A percentile compares a stretch with the other conserved stretches of the same genome.
Evolutionary conservation across 345 rosid genomes (phyloP).

Genomic region (Garcia nutans): DNA sequence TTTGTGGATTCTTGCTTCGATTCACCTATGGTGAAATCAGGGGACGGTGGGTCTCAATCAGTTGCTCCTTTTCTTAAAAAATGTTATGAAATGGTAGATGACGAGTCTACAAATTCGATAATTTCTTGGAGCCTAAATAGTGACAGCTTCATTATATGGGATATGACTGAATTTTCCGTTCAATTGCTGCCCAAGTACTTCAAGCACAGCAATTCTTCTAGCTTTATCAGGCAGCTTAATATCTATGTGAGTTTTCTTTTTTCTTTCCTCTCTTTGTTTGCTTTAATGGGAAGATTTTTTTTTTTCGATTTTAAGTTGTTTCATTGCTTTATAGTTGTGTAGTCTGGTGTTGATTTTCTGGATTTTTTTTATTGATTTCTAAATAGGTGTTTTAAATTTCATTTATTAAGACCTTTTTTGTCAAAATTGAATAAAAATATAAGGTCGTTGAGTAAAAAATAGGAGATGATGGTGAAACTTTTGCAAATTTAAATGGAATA

Average conservation of each 20-base stretch:
- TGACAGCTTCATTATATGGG: constrained; percentile 62
- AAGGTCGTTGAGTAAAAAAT: background rate
- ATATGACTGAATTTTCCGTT: constrained; percentile 58
- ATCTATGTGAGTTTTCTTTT: constrained; percentile 57
- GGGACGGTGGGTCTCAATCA: constrained; percentile 40
- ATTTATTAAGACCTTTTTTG: background rate
- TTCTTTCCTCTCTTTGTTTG: constrained; percentile 8
- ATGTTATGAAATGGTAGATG: constrained; percentile 90
- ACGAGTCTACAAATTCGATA: constrained; percentile 53
- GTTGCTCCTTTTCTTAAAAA: constrained; percentile 75
- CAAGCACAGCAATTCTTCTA: constrained; percentile 76
- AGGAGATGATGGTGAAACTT: background rate
- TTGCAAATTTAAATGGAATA: background rate
- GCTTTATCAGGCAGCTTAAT: constrained; percentile 87
- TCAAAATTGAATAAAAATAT: background rate
- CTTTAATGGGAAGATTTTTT: background rate
- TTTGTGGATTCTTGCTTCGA: background rate
- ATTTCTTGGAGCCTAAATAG: constrained; percentile 58
- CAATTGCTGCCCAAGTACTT: constrained; percentile 71
- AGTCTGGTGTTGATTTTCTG: background rate
- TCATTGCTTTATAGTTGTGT: background rate
- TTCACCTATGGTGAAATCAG: constrained; percentile 52
- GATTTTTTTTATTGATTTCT: constrained; percentile 9
- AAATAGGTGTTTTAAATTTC: background rate
- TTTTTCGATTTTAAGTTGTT: background rate